These are phyloP conservation scores for Urtica urens DNA, from an alignment of 306 rosid species.

Conservation along the genomic window DNA sequence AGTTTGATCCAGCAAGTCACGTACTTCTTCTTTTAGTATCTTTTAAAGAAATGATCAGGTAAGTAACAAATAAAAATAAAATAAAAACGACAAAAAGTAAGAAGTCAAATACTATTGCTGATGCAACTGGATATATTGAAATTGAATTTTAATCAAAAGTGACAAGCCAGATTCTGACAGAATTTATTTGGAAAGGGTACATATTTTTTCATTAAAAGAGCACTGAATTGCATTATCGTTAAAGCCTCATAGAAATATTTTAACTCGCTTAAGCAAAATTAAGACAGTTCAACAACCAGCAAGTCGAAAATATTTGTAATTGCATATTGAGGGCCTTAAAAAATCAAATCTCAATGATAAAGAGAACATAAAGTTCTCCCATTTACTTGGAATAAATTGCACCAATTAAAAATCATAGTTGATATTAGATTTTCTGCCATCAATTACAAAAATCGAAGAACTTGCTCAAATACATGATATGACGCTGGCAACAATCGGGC, in stretches of 20 bases:
- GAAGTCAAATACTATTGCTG: no score
- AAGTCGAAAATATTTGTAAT: neutral
- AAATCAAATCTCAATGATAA: neutral
- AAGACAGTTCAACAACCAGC: neutral
- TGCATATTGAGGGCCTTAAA: neutral
- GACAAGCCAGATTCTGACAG: neutral
- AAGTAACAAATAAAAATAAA: slow-evolving; percentile 8
- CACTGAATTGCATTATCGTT: no score
- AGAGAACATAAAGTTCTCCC: neutral
- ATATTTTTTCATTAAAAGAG: no score
- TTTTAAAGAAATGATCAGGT: slow-evolving; percentile 14
- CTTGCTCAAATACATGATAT: neutral
- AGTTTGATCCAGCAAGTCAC: slow-evolving; percentile 80
- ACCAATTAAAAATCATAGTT: neutral
- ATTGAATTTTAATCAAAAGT: neutral
- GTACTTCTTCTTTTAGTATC: slow-evolving; percentile 99
- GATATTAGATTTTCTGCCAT: neutral
- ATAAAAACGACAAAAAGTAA: neutral
- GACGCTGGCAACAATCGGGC: neutral
- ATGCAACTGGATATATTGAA: no score
- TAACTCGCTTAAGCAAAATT: no score
- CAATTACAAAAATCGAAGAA: neutral
- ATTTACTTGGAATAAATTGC: neutral
- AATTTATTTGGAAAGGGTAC: no score
- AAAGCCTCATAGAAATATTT: no score